These are phyloP conservation scores for Tetrapyrgos nigripes DNA, from an alignment of 1,284 basidiomycete genomes.

Conservation along the genomic window DNA sequence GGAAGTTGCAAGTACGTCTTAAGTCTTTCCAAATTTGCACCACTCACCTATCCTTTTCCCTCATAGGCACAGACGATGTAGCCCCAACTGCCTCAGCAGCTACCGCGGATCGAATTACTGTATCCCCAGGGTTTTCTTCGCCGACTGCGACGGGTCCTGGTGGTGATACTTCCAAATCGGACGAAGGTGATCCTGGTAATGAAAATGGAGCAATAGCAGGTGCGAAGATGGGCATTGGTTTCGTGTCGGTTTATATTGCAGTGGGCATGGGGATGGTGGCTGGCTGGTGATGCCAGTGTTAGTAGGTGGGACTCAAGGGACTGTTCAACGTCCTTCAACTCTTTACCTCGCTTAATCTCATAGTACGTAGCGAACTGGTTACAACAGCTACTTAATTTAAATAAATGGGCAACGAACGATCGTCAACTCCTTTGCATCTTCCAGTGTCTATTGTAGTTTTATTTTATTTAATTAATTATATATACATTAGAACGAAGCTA, in stretches of 20 bases:
- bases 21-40: not conserved
- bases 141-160: not conserved
- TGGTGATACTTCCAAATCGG: not conserved
- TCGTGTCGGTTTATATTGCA: not conserved
- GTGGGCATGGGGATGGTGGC: not conserved
- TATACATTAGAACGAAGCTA: too few species aligned
- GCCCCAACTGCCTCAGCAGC: constrained; percentile 11
- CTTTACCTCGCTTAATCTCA: too few species aligned
- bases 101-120: constrained; percentile 8
- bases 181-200: not conserved
- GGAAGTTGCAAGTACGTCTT: constrained; percentile 17
- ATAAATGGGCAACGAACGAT: too few species aligned
- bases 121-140: not conserved
- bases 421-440: too few species aligned
- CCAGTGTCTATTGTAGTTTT: too few species aligned
- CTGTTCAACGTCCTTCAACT: too few species aligned
- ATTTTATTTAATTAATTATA: too few species aligned
- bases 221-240: not conserved
- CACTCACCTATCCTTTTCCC: not conserved
- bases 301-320: too few species aligned
- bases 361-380: too few species aligned
- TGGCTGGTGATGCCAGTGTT: not conserved
- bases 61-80: not conserved
- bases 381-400: too few species aligned
- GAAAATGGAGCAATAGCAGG: not conserved